Evolutionary conservation across 805 yeast species (phyloP), one percentile per base, ranked within the genome.

Genomic region (Tetrapisispora nanseiensis): DNA sequence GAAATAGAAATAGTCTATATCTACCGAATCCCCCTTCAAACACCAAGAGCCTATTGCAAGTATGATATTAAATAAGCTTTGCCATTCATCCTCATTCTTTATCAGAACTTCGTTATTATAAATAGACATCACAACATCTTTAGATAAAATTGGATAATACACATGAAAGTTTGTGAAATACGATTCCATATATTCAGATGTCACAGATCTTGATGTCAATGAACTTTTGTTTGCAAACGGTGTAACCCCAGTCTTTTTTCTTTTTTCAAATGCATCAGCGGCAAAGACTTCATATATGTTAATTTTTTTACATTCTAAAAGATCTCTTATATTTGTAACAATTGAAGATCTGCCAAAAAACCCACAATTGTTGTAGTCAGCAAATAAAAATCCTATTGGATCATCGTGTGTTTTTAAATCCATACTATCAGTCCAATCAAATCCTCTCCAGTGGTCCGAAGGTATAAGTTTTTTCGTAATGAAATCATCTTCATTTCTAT

Each of bases 11-110:
- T 76, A 46, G 52, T 80, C 84, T 32, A 71, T 63, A 42, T 67
- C 68, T 15, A 67, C 52, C 6, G 56, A 56, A 47, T 77, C 81
- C 12, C 80, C 80, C 49, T 73, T 69, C 10, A 71, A 47, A 54
- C 82, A 76, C 81, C 83, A 80, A 20, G 83, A 72, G 13, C 86
- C 87, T n/a, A 81, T 59, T 0, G 83, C 82, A 22, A 79, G 56
- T 0, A 80, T 76, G 0, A 80, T 69, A 51, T 78, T 73, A 33
- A 76, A 56, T 26, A 81, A 51, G 19, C 78, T 65, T 47, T 72
- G 72, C 78, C 80, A 77, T 29, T 53, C 51, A 31, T 65, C 67
- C 34, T 67, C 66, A 36, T 70, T 59, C 9, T 70, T 67, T 0
- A 72, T 60, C 22, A 70, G 65, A 4, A 67, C 40, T 42, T 65